Evolutionary conservation across 495 filamentous ascomycete species (phyloP).

Genomic region (Tuber umbilicatum): DNA sequence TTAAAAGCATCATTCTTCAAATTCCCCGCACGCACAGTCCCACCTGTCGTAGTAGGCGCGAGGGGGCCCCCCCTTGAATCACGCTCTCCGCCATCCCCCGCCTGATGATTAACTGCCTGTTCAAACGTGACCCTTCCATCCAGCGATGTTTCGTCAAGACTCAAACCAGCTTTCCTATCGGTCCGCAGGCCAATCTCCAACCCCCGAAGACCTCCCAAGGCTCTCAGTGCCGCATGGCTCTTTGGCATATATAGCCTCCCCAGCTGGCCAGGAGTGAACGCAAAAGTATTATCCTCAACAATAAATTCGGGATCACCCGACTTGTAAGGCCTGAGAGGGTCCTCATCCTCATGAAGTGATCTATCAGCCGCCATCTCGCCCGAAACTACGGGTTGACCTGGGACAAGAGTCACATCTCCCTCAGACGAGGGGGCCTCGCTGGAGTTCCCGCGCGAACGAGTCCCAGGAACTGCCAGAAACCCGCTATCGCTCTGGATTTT

Average conservation of each 20-base stretch:
- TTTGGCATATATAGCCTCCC: slow-evolving; percentile 77
- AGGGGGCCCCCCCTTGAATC: slow-evolving; percentile 13
- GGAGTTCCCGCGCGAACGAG: slow-evolving; percentile 59
- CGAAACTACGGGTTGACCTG: slow-evolving; percentile 26
- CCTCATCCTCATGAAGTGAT: slow-evolving; percentile 50
- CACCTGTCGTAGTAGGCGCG: slow-evolving; percentile 32
- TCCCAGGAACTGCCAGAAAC: slow-evolving; percentile 58
- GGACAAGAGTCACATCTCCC: slow-evolving; percentile 50
- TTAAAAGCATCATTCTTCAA: slow-evolving; percentile 46
- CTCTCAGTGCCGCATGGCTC: slow-evolving; percentile 66
- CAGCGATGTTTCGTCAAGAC: slow-evolving; percentile 62
- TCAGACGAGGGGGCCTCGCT: slow-evolving; percentile 55
- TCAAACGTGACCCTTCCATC: slow-evolving; percentile 64
- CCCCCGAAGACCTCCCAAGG: slow-evolving; percentile 68
- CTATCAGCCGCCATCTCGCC: slow-evolving; percentile 17
- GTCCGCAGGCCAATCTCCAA: slow-evolving; percentile 72
- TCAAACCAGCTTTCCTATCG: slow-evolving; percentile 60
- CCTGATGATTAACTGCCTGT: slow-evolving; percentile 48
- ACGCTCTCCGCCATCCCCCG: slow-evolving; percentile 13
- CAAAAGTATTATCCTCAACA: slow-evolving; percentile 71
- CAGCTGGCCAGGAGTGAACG: slow-evolving; percentile 73
- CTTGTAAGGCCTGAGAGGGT: slow-evolving; percentile 62
- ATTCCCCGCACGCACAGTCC: slow-evolving; percentile 33
- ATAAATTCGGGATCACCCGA: slow-evolving; percentile 66
- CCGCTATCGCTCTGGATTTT: slow-evolving; percentile 42